phyloP scores from a whole-genome alignment of 2,329 filamentous ascomycete species.

The Curvularia sp. region DNA sequence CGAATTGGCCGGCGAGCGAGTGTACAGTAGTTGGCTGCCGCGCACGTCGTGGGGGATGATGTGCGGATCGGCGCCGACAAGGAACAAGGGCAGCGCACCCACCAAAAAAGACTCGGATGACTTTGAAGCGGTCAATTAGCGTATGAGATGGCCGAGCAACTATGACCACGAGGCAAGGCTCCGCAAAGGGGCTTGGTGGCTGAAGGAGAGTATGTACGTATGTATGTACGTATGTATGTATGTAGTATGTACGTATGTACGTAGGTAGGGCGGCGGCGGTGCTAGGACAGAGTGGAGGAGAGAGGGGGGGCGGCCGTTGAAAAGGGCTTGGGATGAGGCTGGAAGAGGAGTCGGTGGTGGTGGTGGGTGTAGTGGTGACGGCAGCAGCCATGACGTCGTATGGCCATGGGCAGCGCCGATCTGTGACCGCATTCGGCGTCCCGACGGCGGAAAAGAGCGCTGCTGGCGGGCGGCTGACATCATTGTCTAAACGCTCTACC shows the following conservation, averaged over 20 bases:
- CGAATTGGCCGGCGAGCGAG: no score
- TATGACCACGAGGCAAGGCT: conserved; percentile 2
- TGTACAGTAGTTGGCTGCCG: no score
- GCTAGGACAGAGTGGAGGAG: background rate
- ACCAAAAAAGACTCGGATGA: conserved; percentile 14
- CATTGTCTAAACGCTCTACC: conserved; percentile 10
- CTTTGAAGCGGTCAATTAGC: conserved; percentile 22
- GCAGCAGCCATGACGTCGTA: conserved; percentile 16
- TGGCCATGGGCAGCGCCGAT: conserved; percentile 8
- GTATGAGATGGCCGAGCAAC: conserved; percentile 15
- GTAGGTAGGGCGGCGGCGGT: background rate
- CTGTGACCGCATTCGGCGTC: background rate
- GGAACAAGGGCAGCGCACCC: conserved; percentile 13
- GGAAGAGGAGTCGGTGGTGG: background rate
- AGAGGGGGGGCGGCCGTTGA: background rate
- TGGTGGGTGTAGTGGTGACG: background rate
- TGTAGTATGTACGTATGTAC: no score
- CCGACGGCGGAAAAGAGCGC: background rate
- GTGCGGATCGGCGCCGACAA: conserved; percentile 8
- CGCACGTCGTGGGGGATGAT: background rate
- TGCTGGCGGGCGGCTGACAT: conserved; percentile 16
- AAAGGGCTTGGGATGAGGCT: background rate
- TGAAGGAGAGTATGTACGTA: no score
- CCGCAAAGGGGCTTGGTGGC: conserved; percentile 6
- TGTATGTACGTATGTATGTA: no score